Evolutionary conservation across 208 protist genomes (phyloP).

Genomic region (Trypanosoma scelopori): DNA sequence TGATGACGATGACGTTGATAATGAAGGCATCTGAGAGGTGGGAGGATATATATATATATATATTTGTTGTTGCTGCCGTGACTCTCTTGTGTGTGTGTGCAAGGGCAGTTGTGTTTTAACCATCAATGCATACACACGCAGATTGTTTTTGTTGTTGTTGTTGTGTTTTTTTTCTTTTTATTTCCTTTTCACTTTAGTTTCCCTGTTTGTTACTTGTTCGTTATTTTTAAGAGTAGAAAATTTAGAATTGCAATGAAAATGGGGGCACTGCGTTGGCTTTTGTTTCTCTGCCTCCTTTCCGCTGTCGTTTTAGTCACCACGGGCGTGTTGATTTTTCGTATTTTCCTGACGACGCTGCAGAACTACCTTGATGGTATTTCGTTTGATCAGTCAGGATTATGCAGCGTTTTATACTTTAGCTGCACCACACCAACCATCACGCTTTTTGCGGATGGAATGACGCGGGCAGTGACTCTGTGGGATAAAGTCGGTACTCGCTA

Average conservation of each 20-base stretch:
- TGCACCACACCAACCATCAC: slow-evolving; percentile 7
- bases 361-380: background rate
- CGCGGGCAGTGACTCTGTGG: slow-evolving; percentile 4
- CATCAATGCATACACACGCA: background rate
- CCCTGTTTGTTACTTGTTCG: too few relatives aligned
- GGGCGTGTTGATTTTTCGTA: slow-evolving; percentile 4
- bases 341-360: background rate
- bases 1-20: too few relatives aligned
- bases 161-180: slow-evolving; percentile 17
- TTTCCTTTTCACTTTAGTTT: too few relatives aligned
- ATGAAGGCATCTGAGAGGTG: too few relatives aligned
- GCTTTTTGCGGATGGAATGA: background rate
- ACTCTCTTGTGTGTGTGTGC: too few relatives aligned
- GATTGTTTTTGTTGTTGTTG: slow-evolving; percentile 1
- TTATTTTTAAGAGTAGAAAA: too few relatives aligned
- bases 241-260: background rate
- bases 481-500: slow-evolving; percentile 3
- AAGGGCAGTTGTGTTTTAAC: background rate
- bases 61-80: too few relatives aligned
- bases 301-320: background rate
- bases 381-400: slow-evolving; percentile 12
- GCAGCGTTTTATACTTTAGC: slow-evolving; percentile 7
- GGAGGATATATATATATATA: too few relatives aligned
- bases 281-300: slow-evolving; percentile 1
- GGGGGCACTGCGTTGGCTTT: background rate